Evolutionary conservation across 371 early-diverging fungal species (phyloP).

Genomic region (Capillidium rhysosporum): DNA sequence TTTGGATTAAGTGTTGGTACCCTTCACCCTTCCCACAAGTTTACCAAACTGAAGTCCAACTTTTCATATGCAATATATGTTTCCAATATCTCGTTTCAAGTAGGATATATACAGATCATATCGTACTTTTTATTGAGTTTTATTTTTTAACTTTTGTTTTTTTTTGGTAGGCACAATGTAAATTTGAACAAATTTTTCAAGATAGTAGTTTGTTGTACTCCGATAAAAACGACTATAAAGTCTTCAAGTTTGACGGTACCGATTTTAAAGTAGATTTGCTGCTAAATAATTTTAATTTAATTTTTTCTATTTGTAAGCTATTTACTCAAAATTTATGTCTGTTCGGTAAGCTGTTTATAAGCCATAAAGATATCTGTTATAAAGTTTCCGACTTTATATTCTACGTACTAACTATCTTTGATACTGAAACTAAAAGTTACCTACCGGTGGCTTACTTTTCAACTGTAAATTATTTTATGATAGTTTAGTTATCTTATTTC

Average conservation of each 20-base stretch:
- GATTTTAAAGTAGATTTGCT: background rate
- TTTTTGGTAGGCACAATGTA: no score
- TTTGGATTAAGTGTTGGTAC: background rate
- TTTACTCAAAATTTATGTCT: constrained; percentile 98
- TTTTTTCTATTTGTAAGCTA: constrained; percentile 18
- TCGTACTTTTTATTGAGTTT: background rate
- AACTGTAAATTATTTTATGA: constrained; percentile 32
- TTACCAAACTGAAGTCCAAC: background rate
- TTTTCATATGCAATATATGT: background rate
- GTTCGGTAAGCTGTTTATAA: constrained; percentile 95
- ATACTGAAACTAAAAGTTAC: constrained; percentile 48
- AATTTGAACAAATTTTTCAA: background rate
- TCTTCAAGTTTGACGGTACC: background rate
- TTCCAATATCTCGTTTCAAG: background rate
- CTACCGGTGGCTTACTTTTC: constrained; percentile 98
- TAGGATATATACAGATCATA: background rate
- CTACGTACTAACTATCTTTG: constrained; percentile 77
- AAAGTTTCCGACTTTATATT: constrained; percentile 99
- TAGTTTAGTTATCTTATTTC: constrained; percentile 78
- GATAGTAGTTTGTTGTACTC: background rate
- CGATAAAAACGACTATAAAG: background rate
- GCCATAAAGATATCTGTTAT: constrained; percentile 98
- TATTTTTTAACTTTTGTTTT: background rate
- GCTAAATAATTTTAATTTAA: no score
- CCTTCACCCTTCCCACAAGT: background rate